These are phyloP conservation scores for Saururus chinensis DNA, from an alignment of 164 flowering plant genomes.

Conservation along the genomic window DNA sequence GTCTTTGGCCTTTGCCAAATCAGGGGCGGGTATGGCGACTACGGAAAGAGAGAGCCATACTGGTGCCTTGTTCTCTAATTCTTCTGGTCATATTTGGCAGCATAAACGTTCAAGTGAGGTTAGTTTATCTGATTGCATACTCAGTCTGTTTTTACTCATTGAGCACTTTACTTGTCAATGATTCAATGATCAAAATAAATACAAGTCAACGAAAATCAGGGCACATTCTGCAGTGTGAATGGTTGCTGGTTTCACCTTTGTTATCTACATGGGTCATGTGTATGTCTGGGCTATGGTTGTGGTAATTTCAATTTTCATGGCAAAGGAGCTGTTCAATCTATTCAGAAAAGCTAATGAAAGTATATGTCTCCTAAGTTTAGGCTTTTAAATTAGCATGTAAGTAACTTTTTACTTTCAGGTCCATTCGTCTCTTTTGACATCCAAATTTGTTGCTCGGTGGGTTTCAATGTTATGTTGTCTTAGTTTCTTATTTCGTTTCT, in stretches of 20 bases:
- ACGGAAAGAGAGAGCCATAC: not conserved
- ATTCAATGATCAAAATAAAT: constrained; percentile 71
- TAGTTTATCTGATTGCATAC: constrained; percentile 5
- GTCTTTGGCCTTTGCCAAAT: too few species aligned
- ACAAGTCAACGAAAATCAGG: constrained; percentile 73
- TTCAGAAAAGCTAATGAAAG: constrained; percentile 80
- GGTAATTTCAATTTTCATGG: constrained; percentile 88
- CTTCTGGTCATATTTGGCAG: constrained; percentile 43
- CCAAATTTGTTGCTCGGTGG: too few species aligned
- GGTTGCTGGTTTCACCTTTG: constrained; percentile 78
- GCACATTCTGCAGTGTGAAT: constrained; percentile 76
- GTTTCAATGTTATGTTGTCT: too few species aligned
- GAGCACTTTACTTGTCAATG: constrained; percentile 51
- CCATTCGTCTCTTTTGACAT: not conserved
- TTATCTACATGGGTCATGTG: constrained; percentile 91
- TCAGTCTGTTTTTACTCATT: constrained; percentile 2
- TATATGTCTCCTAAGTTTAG: constrained; percentile 75
- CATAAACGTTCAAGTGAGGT: constrained; percentile 75
- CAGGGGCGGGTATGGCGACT: not conserved
- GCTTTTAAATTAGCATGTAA: constrained; percentile 73
- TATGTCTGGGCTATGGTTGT: constrained; percentile 94
- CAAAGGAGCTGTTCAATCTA: constrained; percentile 73
- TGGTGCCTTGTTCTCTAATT: constrained; percentile 14
- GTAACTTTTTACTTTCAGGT: not conserved
- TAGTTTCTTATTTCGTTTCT: too few species aligned